These are phyloP conservation scores for Podila minutissima DNA, from an alignment of 192 early-diverging fungal genomes.

Conservation along the genomic window DNA sequence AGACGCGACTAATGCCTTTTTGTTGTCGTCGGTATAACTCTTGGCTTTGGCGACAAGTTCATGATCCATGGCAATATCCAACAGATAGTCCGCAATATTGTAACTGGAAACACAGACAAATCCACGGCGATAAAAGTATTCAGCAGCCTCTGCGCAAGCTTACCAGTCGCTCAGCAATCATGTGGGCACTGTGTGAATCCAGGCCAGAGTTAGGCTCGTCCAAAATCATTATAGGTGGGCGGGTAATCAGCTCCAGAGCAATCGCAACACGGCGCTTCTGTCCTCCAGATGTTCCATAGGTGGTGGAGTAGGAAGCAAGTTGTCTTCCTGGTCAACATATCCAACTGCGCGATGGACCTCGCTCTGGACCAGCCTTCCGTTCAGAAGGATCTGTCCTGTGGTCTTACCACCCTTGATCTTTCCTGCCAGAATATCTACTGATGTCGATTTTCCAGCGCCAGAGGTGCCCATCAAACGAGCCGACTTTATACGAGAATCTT, in stretches of 20 bases:
- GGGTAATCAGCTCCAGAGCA: slow-evolving; percentile 66
- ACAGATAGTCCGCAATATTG: slow-evolving; percentile 52
- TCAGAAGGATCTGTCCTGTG: slow-evolving; percentile 62
- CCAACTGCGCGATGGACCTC: slow-evolving; percentile 74
- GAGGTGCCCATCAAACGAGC: slow-evolving; percentile 47
- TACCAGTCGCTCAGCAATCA: slow-evolving; percentile 67
- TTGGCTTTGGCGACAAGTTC: slow-evolving; percentile 1
- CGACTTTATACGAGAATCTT: too few species aligned
- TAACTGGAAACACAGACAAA: slow-evolving; percentile 36
- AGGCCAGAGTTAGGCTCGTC: slow-evolving; percentile 88
- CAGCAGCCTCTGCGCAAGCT: background rate
- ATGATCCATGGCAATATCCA: slow-evolving; percentile 37
- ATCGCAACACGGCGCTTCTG: slow-evolving; percentile 73
- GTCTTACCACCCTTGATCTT: slow-evolving; percentile 67
- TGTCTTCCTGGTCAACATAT: slow-evolving; percentile 75
- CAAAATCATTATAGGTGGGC: slow-evolving; percentile 79
- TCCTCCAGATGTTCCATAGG: slow-evolving; percentile 72
- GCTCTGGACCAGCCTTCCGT: slow-evolving; percentile 51
- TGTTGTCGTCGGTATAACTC: background rate
- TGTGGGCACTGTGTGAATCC: slow-evolving; percentile 74
- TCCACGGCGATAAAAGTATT: slow-evolving; percentile 48
- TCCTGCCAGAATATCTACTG: slow-evolving; percentile 81
- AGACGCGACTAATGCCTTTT: slow-evolving; percentile 9
- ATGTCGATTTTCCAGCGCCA: slow-evolving; percentile 90
- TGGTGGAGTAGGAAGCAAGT: slow-evolving; percentile 55